phyloP scores from a whole-genome alignment of 129 eudicot species.

The Helianthus annuus region DNA sequence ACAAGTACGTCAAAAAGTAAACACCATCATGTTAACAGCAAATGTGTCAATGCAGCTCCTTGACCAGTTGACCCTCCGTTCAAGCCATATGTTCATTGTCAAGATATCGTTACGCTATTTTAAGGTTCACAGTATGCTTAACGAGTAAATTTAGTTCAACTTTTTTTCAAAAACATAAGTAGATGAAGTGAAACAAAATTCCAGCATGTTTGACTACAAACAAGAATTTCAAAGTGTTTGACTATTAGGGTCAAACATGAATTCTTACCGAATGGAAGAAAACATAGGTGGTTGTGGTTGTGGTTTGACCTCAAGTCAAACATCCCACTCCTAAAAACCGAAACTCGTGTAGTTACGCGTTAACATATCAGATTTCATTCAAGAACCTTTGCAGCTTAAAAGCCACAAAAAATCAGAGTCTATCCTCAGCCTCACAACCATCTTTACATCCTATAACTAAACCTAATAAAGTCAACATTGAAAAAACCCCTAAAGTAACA shows the following conservation, averaged over 20 bases:
- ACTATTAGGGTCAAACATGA: slow-evolving; percentile 8
- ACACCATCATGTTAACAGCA: neutral
- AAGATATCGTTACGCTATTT: neutral
- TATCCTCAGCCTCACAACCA: neutral
- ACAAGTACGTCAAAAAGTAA: neutral
- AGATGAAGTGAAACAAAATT: slow-evolving; percentile 6
- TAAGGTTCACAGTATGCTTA: neutral
- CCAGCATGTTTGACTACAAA: slow-evolving; percentile 9
- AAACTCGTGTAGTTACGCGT: neutral
- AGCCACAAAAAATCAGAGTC: slow-evolving; percentile 1
- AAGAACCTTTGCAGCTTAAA: slow-evolving; percentile 1
- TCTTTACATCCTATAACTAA: slow-evolving; percentile 12
- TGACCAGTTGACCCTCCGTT: slow-evolving; percentile 1
- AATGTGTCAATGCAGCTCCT: neutral
- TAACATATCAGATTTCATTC: slow-evolving; percentile 1
- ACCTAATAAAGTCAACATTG: neutral
- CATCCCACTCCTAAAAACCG: neutral
- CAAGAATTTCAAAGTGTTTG: neutral
- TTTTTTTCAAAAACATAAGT: neutral
- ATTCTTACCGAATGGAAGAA: neutral
- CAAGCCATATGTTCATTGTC: neutral
- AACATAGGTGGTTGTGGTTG: neutral
- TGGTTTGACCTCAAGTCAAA: neutral
- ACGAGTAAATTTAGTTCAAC: neutral
- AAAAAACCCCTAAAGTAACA: slow-evolving; percentile 8